Base-by-base conservation (phyloP, 1,284 basidiomycete genomes). In the Calocybe gambosa region DNA sequence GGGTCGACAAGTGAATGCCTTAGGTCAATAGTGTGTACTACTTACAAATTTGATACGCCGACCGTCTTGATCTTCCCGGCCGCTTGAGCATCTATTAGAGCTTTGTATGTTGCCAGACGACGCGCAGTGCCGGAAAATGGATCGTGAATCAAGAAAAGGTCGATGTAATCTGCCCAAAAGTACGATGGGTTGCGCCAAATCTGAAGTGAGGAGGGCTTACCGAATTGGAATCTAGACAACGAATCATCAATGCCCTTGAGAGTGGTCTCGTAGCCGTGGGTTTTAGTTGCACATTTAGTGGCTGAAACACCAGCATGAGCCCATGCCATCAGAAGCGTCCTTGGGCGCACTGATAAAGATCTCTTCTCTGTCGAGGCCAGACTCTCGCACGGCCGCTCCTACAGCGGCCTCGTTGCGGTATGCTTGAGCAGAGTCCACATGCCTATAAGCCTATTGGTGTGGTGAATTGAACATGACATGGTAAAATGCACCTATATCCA, bases 21-120 rank as follows among this genome's bases (percentile, higher is more conserved):
- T 39, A 39, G 35, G n/a, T 10, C 37, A 36, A 31, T 40, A 50
- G 23, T 37, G 20, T 20, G 35, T 20, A 31, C 77, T 20, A 31
- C 77, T 34, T 52, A 85, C 82, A 79, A 91, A 63, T 92, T 92
- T 4, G 82, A 85, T 9, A 92, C 87, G 1, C 89, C 86, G 15
- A 91, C 80, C 20, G 74, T 73, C 53, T 73, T 73, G 38, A 89
- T 74, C 58, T 85, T 85, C 0, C 87, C 87, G 18, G 72, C 75
- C 36, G 70, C 64, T 56, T 80, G 76, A 12, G 70, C 70, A 50
- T 82, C 74, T 4, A 76, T 60, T n/a, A 85, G 63, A 0, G 80
- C 82, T 39, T 73, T 75, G 59, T 82, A 88, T 0, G 85, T 82
- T 16, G 68, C 74, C 42, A 85, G 63, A 6, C 86, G 80, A 36